phyloP scores from a whole-genome alignment of 2,329 filamentous ascomycete genomes.

The Whalleya microplaca region DNA sequence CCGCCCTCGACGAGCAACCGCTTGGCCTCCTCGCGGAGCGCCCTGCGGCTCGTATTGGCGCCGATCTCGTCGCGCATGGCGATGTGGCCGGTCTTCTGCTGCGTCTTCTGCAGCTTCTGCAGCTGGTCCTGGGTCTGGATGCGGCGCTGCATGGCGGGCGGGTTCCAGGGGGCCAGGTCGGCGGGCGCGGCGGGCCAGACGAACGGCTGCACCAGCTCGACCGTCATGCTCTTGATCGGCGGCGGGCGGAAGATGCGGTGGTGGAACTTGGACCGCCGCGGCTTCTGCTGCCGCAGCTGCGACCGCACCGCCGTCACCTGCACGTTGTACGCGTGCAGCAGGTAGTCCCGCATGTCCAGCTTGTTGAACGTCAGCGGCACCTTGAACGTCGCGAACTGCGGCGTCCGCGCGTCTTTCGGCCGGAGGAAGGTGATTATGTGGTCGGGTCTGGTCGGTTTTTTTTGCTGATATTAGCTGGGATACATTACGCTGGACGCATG shows the following conservation, averaged over 20 bases:
- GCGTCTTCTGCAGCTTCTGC: slow-evolving; percentile 36
- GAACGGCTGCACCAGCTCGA: slow-evolving; percentile 86
- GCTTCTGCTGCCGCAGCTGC: slow-evolving; percentile 71
- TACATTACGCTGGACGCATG: background rate
- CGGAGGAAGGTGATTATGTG: slow-evolving; percentile 81
- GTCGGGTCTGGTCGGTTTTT: slow-evolving; percentile 65
- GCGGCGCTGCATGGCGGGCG: slow-evolving; percentile 55
- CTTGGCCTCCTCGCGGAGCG: slow-evolving; percentile 10
- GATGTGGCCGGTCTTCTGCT: slow-evolving; percentile 39
- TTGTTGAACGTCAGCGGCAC: slow-evolving; percentile 94
- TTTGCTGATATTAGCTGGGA: background rate
- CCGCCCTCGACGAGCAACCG: slow-evolving; percentile 61
- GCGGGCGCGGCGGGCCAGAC: slow-evolving; percentile 77
- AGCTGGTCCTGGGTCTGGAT: slow-evolving; percentile 44
- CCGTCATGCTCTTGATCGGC: slow-evolving; percentile 89
- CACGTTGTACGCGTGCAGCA: slow-evolving; percentile 83
- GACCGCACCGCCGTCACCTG: slow-evolving; percentile 74
- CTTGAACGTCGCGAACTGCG: slow-evolving; percentile 85
- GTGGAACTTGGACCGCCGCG: slow-evolving; percentile 51
- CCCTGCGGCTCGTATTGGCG: background rate
- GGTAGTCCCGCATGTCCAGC: slow-evolving; percentile 93
- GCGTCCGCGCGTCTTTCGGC: slow-evolving; percentile 65
- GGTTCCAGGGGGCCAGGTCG: slow-evolving; percentile 63
- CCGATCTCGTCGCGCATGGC: slow-evolving; percentile 45
- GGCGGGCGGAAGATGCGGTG: slow-evolving; percentile 71